These are phyloP conservation scores for Erythrophleum ivorense DNA, from an alignment of 331 rosid genomes.

Conservation along the genomic window DNA sequence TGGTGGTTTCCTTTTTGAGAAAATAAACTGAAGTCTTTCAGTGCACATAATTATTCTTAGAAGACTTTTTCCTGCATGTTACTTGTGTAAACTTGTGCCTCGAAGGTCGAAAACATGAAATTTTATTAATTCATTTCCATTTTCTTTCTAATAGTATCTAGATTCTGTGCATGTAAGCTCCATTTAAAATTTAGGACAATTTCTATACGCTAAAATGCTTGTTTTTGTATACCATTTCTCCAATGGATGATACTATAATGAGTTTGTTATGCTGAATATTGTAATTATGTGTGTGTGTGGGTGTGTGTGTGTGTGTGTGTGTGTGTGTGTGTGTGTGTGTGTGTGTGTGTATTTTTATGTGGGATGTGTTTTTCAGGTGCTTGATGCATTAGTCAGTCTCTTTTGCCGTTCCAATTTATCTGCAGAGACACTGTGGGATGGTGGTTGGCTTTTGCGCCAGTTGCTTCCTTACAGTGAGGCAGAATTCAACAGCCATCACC, in stretches of 20 bases:
- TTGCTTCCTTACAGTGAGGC: conserved; percentile 87
- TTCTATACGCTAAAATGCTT: neutral
- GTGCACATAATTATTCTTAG: neutral
- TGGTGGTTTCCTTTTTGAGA: neutral
- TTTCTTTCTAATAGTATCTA: conserved; percentile 4
- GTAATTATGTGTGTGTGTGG: neutral
- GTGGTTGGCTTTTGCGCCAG: conserved; percentile 99
- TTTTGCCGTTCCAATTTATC: conserved; percentile 86
- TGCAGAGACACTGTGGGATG: conserved; percentile 92
- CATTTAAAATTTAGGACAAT: conserved; percentile 12
- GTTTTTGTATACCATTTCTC: conserved; percentile 23
- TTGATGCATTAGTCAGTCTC: conserved; percentile 87
- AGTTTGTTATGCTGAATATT: conserved; percentile 31
- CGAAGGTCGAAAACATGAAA: neutral
- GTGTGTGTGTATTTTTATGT: neutral
- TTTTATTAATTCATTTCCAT: neutral
- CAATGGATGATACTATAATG: conserved; percentile 22
- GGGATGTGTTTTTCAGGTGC: conserved; percentile 60
- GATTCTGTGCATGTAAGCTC: conserved; percentile 19
- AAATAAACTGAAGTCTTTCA: neutral
- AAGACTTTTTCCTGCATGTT: neutral
- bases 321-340: too few species aligned
- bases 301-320: too few species aligned
- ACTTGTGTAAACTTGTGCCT: neutral
- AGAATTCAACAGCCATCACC: conserved; percentile 75